Evolutionary conservation across 2,329 filamentous ascomycete species (phyloP).

Genomic region (Colletotrichum sp.): DNA sequence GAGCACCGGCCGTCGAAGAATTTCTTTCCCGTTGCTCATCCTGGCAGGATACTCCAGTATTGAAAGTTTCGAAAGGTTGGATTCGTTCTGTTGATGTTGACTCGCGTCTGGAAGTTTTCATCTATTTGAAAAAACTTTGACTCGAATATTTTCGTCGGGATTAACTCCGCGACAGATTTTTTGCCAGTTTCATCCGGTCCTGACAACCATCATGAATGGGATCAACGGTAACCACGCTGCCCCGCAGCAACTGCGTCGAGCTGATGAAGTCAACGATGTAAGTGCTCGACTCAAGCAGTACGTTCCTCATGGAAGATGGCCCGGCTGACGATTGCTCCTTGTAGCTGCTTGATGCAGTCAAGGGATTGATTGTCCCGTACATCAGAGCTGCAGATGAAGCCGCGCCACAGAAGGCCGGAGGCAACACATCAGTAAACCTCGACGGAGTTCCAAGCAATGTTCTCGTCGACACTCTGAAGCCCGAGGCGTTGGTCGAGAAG

Average conservation of each 20-base stretch:
- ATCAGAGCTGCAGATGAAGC: conserved; percentile 73
- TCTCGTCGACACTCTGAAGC: conserved; percentile 68
- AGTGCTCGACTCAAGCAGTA: conserved; percentile 25
- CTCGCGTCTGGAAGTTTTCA: neutral
- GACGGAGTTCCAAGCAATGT: conserved; percentile 53
- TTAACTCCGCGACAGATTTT: neutral
- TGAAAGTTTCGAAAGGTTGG: neutral
- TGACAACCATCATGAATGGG: conserved; percentile 11
- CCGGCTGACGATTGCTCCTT: neutral
- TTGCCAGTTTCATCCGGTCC: neutral
- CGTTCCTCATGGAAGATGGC: neutral
- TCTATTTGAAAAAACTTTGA: neutral
- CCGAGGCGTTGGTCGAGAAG: conserved; percentile 59
- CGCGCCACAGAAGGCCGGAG: conserved; percentile 55
- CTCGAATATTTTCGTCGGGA: neutral
- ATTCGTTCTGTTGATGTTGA: neutral
- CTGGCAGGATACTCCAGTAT: neutral
- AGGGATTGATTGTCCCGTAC: conserved; percentile 72
- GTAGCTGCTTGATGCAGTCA: conserved; percentile 72
- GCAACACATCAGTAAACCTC: conserved; percentile 48
- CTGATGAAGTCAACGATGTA: conserved; percentile 52
- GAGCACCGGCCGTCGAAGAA: neutral
- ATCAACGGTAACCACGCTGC: conserved; percentile 8
- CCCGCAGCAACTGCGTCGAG: conserved; percentile 35
- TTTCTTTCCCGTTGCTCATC: neutral